Evolutionary conservation across 345 rosid genomes (phyloP), one percentile per base, ranked within the genome.

Genomic region (Barbarea vulgaris): DNA sequence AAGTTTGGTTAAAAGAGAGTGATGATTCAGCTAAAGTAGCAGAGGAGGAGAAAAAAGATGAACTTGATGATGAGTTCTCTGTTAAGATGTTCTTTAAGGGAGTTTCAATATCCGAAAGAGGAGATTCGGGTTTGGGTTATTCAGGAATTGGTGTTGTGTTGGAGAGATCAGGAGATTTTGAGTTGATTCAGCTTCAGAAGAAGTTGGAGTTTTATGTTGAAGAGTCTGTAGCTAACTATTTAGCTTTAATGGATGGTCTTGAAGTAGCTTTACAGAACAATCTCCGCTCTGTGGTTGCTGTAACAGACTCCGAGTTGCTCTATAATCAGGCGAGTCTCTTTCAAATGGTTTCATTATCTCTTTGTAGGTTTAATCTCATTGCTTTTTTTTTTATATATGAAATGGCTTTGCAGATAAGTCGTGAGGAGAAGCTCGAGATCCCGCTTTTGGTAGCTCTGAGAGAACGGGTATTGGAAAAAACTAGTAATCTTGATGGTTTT

Each of bases 31-130:
- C 53, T 74, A 84, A 70, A 81, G 73, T 42, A 31, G 82, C 71
- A 70, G 90, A 81, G 52, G 64, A 70, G 12, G 69, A 80, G 75
- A 78, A 82, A 58, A 83, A 65, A 17, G 82, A 80, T 13, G 82
- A 81, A 59, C 81, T 76, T 24, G 82, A 81, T 18, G 92, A 87
- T 78, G 88, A 90, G 55, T 86, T 87, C 80, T 90, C 97, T 4
- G 97, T 88, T 67, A 92, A 87, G 83, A 77, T 95, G 87, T 89
- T 86, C 67, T 92, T 95, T 60, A 92, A 95, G 72, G 99, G 99
- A 60, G 75, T 85, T 18, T 90, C 97, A 9, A 57, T 90, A 61
- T 80, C 86, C 9, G 86, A 39, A 44, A 74, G 64, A 44, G 89
- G 88, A 70, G 97, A 85, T 9, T 82, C 83, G 7, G 71, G 77